These are phyloP conservation scores for Jasminum sambac DNA, from an alignment of 257 asterid genomes.

Conservation along the genomic window DNA sequence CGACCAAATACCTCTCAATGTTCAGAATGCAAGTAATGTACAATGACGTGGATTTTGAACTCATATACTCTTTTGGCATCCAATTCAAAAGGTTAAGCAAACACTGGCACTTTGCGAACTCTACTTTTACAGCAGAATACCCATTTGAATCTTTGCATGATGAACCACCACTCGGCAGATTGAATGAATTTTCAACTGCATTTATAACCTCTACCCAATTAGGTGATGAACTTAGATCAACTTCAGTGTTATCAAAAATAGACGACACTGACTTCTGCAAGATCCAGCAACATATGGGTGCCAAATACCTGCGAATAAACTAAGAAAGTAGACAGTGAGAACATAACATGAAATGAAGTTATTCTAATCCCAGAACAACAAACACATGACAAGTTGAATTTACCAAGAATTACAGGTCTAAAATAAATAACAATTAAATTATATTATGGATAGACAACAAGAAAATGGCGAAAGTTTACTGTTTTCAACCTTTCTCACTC, in stretches of 20 bases:
- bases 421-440: neutral
- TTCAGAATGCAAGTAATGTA: conserved; percentile 73
- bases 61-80: conserved; percentile 75
- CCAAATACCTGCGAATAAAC: conserved; percentile 81
- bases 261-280: conserved; percentile 59
- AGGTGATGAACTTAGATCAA: conserved; percentile 54
- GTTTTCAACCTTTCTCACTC: neutral
- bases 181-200: conserved; percentile 39
- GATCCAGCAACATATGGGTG: conserved; percentile 61
- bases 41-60: conserved; percentile 54
- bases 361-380: neutral
- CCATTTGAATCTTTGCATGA: conserved; percentile 26
- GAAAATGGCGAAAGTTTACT: neutral
- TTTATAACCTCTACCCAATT: conserved; percentile 55
- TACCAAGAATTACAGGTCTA: conserved; percentile 2
- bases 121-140: conserved; percentile 42
- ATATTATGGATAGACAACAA: neutral
- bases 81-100: conserved; percentile 61
- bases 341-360: conserved; percentile 9
- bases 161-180: conserved; percentile 29
- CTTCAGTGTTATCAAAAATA: conserved; percentile 47
- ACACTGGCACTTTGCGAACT: conserved; percentile 46
- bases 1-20: conserved; percentile 63
- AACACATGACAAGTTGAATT: neutral
- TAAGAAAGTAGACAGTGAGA: conserved; percentile 49